Evolutionary conservation across 164 flowering plant genomes (phyloP).

Genomic region (Paratinospora sagittata): DNA sequence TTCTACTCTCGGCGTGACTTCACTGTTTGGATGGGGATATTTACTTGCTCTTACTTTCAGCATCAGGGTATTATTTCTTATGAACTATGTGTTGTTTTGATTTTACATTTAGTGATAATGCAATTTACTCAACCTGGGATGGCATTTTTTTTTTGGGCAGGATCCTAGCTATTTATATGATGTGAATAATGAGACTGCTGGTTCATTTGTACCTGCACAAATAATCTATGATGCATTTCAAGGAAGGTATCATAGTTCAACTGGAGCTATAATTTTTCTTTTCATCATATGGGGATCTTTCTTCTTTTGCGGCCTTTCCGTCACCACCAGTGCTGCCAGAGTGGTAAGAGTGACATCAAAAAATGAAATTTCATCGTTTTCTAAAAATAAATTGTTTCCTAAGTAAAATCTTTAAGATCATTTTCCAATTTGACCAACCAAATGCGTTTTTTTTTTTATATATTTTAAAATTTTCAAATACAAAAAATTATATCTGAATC

Average conservation of each 20-base stretch:
- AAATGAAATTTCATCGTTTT: no score
- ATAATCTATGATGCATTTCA: no score
- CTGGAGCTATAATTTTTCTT: slow-evolving; percentile 56
- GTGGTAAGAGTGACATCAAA: no score
- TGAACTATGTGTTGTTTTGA: no score
- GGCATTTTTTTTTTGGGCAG: slow-evolving; percentile 28
- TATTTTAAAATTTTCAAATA: no score
- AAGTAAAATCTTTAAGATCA: no score
- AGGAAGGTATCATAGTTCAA: slow-evolving; percentile 34
- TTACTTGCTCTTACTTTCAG: slow-evolving; percentile 71
- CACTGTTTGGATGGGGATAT: slow-evolving; percentile 66
- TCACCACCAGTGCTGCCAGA: slow-evolving; percentile 61
- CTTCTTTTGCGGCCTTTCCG: slow-evolving; percentile 73
- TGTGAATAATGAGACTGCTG: no score
- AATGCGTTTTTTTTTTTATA: no score
- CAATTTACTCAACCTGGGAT: neutral
- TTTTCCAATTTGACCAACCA: no score
- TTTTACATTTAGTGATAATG: neutral
- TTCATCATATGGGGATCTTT: slow-evolving; percentile 69
- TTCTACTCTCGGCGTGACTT: slow-evolving; percentile 56
- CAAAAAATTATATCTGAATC: no score
- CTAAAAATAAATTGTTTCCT: no score
- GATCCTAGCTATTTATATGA: slow-evolving; percentile 52
- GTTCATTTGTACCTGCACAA: no score
- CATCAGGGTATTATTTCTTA: slow-evolving; percentile 43